These are phyloP conservation scores for Cordyceps pruinosa DNA, from an alignment of 2,329 filamentous ascomycete species.

Conservation along the genomic window DNA sequence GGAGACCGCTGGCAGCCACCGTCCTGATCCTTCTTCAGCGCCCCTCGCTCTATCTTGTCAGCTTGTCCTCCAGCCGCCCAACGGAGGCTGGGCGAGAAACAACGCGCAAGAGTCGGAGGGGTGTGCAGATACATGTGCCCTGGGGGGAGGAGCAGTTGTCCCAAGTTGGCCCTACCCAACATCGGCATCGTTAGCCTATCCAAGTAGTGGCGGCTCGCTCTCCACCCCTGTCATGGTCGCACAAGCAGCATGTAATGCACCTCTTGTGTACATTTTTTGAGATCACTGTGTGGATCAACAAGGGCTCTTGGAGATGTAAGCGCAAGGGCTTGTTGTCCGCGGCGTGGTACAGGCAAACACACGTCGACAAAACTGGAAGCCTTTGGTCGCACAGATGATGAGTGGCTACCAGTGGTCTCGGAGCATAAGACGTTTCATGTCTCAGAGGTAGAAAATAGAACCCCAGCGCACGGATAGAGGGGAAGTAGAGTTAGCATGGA, in stretches of 20 bases:
- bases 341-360: not conserved
- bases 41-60: not conserved
- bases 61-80: not conserved
- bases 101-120: too few relatives aligned
- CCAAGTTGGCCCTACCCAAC: not conserved
- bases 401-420: not conserved
- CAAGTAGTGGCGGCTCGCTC: not conserved
- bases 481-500: not conserved
- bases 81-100: too few relatives aligned
- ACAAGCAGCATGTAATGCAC: not conserved
- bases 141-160: too few relatives aligned
- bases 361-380: not conserved
- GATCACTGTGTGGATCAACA: not conserved
- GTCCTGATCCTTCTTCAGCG: not conserved
- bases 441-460: not conserved
- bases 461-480: not conserved
- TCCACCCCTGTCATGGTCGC: not conserved
- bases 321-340: not conserved
- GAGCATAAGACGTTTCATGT: constrained; percentile 1
- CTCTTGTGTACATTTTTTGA: not conserved
- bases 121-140: too few relatives aligned
- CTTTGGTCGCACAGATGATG: not conserved
- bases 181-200: not conserved
- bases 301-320: not conserved
- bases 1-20: not conserved